Evolutionary conservation across 2,329 filamentous ascomycete species (phyloP).

Genomic region (Alternaria consortialis): DNA sequence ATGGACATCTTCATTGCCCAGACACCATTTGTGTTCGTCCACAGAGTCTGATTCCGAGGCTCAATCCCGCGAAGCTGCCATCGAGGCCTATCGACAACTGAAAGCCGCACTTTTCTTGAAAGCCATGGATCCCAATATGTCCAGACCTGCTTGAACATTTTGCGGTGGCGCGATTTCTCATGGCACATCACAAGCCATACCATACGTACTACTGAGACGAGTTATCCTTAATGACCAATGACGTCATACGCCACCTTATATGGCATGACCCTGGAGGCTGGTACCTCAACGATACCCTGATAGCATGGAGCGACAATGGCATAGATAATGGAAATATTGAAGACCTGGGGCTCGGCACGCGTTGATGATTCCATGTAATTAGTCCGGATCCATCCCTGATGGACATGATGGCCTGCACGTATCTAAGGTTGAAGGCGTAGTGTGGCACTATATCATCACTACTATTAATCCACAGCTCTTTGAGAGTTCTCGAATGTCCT

Average conservation of each 20-base stretch:
- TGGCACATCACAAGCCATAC: constrained; percentile 6
- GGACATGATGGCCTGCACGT: background rate
- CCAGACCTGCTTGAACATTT: constrained; percentile 5
- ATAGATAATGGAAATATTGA: background rate
- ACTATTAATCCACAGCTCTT: background rate
- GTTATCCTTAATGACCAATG: constrained; percentile 4
- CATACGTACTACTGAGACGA: constrained; percentile 8
- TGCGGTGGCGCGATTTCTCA: background rate
- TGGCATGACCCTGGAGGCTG: constrained; percentile 3
- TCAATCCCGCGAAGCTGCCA: constrained; percentile 37
- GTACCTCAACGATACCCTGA: constrained; percentile 4
- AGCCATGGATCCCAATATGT: constrained; percentile 39
- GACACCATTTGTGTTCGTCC: constrained; percentile 22
- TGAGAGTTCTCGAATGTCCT: background rate
- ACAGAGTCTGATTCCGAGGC: constrained; percentile 24
- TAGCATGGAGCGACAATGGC: background rate
- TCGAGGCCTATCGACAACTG: constrained; percentile 48
- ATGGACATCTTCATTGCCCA: constrained; percentile 43
- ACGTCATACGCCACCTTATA: background rate
- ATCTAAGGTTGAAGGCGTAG: background rate
- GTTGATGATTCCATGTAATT: constrained; percentile 4
- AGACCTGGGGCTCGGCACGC: background rate
- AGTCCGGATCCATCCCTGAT: background rate
- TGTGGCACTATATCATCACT: background rate
- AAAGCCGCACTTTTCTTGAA: constrained; percentile 45